These are phyloP conservation scores for Petunia hybrid DNA, from an alignment of 305 asterid species.

Conservation along the genomic window DNA sequence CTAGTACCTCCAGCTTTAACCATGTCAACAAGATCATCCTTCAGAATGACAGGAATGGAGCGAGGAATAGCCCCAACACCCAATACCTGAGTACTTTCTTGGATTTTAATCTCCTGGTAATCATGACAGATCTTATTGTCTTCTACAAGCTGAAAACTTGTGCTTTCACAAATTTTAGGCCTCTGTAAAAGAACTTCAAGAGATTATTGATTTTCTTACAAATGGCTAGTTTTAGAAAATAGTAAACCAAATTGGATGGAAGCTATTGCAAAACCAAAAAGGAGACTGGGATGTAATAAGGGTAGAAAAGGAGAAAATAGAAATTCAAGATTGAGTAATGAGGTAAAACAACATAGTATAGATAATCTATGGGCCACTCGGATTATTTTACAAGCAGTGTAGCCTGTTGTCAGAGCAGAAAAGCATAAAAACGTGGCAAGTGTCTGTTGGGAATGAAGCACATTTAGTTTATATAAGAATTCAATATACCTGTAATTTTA, in stretches of 20 bases:
- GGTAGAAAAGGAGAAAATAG: conserved; percentile 16
- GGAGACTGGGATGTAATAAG: conserved; percentile 15
- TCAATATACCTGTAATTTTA: neutral
- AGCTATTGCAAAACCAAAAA: conserved; percentile 9
- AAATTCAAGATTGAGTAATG: conserved; percentile 23
- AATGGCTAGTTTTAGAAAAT: neutral
- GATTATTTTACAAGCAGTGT: neutral
- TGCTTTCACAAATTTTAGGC: conserved; percentile 71
- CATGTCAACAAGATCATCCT: conserved; percentile 94
- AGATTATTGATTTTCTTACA: conserved; percentile 29
- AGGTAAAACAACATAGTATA: neutral
- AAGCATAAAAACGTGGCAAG: neutral
- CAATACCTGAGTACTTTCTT: conserved; percentile 93
- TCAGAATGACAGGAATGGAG: conserved; percentile 85
- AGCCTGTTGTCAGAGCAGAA: neutral
- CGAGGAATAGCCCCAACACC: conserved; percentile 99
- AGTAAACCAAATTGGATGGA: conserved; percentile 6
- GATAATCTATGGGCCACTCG: conserved; percentile 15
- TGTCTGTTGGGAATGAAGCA: neutral
- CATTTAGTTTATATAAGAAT: neutral
- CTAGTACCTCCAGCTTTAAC: conserved; percentile 96
- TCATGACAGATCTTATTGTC: conserved; percentile 85
- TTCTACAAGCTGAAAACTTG: conserved; percentile 77
- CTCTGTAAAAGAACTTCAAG: conserved; percentile 39
- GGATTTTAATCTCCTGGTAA: conserved; percentile 96